phyloP scores from a whole-genome alignment of 345 rosid species.

The Sisymbrium altissimum region DNA sequence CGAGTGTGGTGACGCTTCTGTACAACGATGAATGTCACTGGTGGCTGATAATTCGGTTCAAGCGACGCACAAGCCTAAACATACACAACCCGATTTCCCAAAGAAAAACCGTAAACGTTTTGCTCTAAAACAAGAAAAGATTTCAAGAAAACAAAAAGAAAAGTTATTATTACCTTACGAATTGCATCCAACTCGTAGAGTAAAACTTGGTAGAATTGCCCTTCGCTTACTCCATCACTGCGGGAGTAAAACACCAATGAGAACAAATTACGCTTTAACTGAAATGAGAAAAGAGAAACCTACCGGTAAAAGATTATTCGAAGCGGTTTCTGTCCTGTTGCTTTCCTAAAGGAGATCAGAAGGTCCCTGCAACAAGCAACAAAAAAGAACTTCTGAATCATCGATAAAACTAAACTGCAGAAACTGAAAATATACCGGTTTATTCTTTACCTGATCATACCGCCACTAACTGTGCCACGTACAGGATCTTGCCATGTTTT shows the following conservation, averaged over 20 bases:
- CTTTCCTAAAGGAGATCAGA: slow-evolving; percentile 87
- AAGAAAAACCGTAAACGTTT: neutral
- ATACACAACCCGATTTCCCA: neutral
- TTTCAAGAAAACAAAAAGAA: neutral
- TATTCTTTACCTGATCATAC: slow-evolving; percentile 85
- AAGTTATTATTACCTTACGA: slow-evolving; percentile 49
- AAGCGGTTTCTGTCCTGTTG: slow-evolving; percentile 96
- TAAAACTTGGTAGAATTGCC: slow-evolving; percentile 87
- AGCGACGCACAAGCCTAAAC: slow-evolving; percentile 95
- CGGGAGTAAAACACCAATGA: neutral
- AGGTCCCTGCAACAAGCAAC: no score
- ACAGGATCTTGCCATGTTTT: slow-evolving; percentile 99
- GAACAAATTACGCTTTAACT: neutral
- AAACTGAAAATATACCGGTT: neutral
- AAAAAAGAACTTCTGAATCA: no score
- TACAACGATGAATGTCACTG: slow-evolving; percentile 94
- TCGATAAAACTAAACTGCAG: neutral
- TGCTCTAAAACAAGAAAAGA: neutral
- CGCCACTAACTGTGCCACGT: slow-evolving; percentile 92
- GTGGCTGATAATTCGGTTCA: slow-evolving; percentile 97
- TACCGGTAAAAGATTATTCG: slow-evolving; percentile 98
- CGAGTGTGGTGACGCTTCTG: slow-evolving; percentile 98
- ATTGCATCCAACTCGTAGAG: slow-evolving; percentile 85
- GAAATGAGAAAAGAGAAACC: slow-evolving; percentile 4
- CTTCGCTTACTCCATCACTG: slow-evolving; percentile 99